These are phyloP conservation scores for Spongiforma sp. DNA, from an alignment of 1,284 basidiomycete genomes.

Conservation along the genomic window DNA sequence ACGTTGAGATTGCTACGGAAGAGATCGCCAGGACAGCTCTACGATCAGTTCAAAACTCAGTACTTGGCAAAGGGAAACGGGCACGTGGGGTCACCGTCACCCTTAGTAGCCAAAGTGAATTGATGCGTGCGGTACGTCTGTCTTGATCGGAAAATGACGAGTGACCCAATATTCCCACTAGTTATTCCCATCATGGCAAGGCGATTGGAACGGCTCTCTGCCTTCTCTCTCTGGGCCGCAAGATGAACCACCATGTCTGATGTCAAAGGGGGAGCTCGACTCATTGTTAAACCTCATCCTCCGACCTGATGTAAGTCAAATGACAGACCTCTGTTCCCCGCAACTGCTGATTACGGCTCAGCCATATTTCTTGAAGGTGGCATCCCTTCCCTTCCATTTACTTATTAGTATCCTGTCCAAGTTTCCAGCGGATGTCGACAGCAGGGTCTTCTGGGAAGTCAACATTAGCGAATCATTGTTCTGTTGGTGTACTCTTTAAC, in stretches of 20 bases:
- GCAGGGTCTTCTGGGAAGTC: conserved; percentile 71
- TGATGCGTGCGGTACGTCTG: conserved; percentile 71
- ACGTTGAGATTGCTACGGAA: conserved; percentile 68
- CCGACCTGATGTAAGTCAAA: conserved; percentile 69
- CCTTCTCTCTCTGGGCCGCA: conserved; percentile 68
- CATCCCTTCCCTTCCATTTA: conserved; percentile 77
- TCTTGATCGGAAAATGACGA: not conserved
- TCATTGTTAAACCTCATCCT: conserved; percentile 69
- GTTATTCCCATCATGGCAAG: conserved; percentile 81
- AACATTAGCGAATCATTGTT: conserved; percentile 65
- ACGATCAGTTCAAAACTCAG: conserved; percentile 62
- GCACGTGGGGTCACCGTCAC: conserved; percentile 83
- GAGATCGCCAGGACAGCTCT: conserved; percentile 68
- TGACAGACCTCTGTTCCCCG: conserved; percentile 6
- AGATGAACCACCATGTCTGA: conserved; percentile 60
- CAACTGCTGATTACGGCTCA: conserved; percentile 33
- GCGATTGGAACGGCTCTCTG: conserved; percentile 68
- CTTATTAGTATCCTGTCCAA: conserved; percentile 74
- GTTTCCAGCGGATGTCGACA: conserved; percentile 74
- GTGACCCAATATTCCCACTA: conserved; percentile 33
- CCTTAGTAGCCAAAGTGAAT: conserved; percentile 73
- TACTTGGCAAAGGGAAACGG: conserved; percentile 76
- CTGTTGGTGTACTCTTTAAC: conserved; percentile 49
- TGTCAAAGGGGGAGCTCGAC: conserved; percentile 68
- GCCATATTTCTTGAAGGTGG: conserved; percentile 85